Evolutionary conservation across 2,329 filamentous ascomycete species (phyloP).

Genomic region (Phyllosticta citribraziliensis): DNA sequence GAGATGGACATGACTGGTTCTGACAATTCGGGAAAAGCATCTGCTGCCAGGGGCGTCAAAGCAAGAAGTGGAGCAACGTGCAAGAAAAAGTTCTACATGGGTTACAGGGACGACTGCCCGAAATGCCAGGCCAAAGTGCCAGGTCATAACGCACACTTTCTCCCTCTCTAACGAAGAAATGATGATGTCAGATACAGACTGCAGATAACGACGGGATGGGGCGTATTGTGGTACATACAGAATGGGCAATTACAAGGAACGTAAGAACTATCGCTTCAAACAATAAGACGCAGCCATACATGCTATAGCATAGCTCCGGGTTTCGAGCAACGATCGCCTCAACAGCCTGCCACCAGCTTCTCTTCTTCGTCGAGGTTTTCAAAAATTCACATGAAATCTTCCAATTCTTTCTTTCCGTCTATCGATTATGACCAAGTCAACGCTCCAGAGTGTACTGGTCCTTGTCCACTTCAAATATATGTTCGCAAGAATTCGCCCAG

Average conservation of each 20-base stretch:
- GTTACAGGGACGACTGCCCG: constrained; percentile 40
- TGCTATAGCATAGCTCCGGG: not conserved
- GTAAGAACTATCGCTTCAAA: not conserved
- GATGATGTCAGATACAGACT: not conserved
- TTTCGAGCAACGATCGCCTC: not conserved
- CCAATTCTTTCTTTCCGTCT: not conserved
- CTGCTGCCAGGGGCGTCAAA: constrained; percentile 18
- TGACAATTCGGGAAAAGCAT: not conserved
- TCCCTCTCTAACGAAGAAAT: constrained; percentile 15
- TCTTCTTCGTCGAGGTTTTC: not conserved
- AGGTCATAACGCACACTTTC: constrained; percentile 41
- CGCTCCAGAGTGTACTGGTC: not conserved
- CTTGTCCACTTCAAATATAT: constrained; percentile 24
- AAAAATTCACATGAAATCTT: not conserved
- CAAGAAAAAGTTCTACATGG: constrained; percentile 36
- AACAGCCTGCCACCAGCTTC: not conserved
- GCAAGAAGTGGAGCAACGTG: constrained; percentile 30
- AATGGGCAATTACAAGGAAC: not conserved
- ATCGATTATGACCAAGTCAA: not conserved
- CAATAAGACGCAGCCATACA: not conserved
- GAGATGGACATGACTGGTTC: constrained; percentile 17
- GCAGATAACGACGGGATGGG: not conserved
- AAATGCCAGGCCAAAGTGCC: constrained; percentile 39
- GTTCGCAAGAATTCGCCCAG: constrained; percentile 62
- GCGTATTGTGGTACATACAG: not conserved